phyloP scores from a whole-genome alignment of 1,284 basidiomycete genomes.

The Microbotryum silenes-acaulis region DNA sequence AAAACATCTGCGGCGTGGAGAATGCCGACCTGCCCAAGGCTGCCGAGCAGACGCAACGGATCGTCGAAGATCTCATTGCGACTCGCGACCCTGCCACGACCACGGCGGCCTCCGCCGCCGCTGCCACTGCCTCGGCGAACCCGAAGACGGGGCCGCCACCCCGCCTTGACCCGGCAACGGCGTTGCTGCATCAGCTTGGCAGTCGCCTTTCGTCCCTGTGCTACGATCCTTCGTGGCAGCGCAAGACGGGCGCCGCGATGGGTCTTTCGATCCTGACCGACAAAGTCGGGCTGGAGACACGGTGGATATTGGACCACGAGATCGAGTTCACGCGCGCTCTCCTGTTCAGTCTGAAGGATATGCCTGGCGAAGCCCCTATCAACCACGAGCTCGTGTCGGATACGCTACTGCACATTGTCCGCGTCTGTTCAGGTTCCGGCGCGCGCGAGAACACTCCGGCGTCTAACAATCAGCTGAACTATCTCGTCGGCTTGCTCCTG shows the following conservation, averaged over 20 bases:
- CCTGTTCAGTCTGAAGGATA: conserved; percentile 89
- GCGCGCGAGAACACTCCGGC: conserved; percentile 15
- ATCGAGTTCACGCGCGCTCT: conserved; percentile 85
- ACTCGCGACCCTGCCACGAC: neutral
- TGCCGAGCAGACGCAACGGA: conserved; percentile 22
- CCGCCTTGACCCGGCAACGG: conserved; percentile 43
- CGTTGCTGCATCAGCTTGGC: conserved; percentile 61
- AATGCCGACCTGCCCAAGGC: conserved; percentile 27
- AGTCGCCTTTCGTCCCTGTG: conserved; percentile 74
- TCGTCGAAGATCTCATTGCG: conserved; percentile 17
- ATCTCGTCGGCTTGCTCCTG: conserved; percentile 76
- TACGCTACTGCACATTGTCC: conserved; percentile 68
- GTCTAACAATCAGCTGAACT: conserved; percentile 37
- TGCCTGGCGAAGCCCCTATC: conserved; percentile 79
- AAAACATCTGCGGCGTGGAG: conserved; percentile 54
- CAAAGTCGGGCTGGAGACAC: conserved; percentile 56
- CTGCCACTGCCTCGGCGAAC: neutral
- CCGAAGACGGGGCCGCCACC: neutral
- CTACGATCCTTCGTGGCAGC: conserved; percentile 77
- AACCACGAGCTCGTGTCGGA: conserved; percentile 73
- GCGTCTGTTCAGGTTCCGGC: conserved; percentile 53
- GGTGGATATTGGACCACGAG: conserved; percentile 82
- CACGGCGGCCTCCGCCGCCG: neutral
- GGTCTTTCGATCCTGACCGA: conserved; percentile 72
- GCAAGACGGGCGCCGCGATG: conserved; percentile 76